Base-by-base conservation (phyloP, 164 flowering plant genomes). In the Cinnamomum micranthum region DNA sequence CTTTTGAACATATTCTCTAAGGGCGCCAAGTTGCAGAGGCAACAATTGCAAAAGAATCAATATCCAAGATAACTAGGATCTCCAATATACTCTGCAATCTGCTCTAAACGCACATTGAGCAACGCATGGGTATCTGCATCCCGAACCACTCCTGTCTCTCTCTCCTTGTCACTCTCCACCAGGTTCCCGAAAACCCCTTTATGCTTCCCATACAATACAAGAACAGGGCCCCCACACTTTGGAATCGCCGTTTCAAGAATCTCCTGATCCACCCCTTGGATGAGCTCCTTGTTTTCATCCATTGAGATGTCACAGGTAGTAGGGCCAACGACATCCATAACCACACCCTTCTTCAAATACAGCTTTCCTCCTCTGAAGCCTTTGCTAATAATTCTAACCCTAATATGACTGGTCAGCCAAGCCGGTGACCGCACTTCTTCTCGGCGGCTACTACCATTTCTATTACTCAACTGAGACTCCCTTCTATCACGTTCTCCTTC, bases 251-350 rank as follows among this genome's bases (percentile, higher is more conserved):
- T 95, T 85, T 95, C 96, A 15, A 95, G 80, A 22, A 80, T 74
- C 2, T 86, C 90, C 79, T 95, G 96, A 65, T 85, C 82, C 22
- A 95, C 90, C 17, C 91, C 91, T 80, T 93, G 91, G 24, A 95
- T 76, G 11, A 95, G 78, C 82, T 95, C 94, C 77, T 77, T 78
- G 63, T 78, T 82, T 58, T 85, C 97, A 79, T 95, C 99, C 89
- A 95, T 88, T 2, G 86, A 76, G 51, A 95, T 82, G 73, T 89
- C 93, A 78, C 97, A 93, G 0, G 65, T 79, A 6, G 73, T 72
- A 0, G 94, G 95, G 17, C 91, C 93, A 31, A 90, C 90, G 72
- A 93, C 95, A 84, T 95, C 98, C 68, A 92, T 84, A 58, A 93
- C 88, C 78, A 80, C 82, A 0, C 94, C 98, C 71, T 93, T 95